Evolutionary conservation across 2,329 filamentous ascomycete species (phyloP), one percentile per base, ranked within the genome.

Genomic region (Chaetomiaceae sp.): DNA sequence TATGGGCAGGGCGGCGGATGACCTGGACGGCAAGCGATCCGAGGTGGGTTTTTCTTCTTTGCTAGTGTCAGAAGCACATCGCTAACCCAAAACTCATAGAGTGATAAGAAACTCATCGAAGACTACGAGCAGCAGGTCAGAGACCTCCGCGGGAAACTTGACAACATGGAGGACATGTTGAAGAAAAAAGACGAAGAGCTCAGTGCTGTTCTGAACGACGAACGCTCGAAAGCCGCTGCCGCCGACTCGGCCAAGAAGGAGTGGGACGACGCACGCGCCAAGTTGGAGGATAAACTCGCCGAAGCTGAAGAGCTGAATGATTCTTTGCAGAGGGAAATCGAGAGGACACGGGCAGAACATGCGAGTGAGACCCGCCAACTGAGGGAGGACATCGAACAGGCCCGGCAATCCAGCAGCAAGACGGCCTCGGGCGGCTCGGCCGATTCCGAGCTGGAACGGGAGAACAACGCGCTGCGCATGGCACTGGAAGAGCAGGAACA

Each of bases 51-150:
- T 45, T 19, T 43, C 17, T 33, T 31, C 21, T 33, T 13, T 23
- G 9, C 13, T 19, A 6, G 27, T n/a, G 2, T 59, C 59, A 19
- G 62, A 60, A 17, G 63, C 60, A 50, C 64, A 25, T n/a, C 14
- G 34, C 54, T 56, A 44, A 60, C 53, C 17, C 34, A 8, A 16
- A 10, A 7, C 12, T 21, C 55, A 9, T 59, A 85, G 73, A 75
- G 77, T 51, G 85, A 91, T 58, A 83, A 84, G 65, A 87, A 85
- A 64, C 67, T 86, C 37, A 79, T 95, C 34, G 77, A 86, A 40
- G 87, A 93, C n/a, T 89, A 90, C 55, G 86, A 95, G 66, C 73
- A 76, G 2, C 88, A 95, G 66, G 78, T 96, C 7, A 77, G 79
- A 34, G 82, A 88, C 20, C 68, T 97, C 56, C 82, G 87, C 56